These are phyloP conservation scores for Candida andamanensis DNA, from an alignment of 805 yeast species.

Conservation along the genomic window DNA sequence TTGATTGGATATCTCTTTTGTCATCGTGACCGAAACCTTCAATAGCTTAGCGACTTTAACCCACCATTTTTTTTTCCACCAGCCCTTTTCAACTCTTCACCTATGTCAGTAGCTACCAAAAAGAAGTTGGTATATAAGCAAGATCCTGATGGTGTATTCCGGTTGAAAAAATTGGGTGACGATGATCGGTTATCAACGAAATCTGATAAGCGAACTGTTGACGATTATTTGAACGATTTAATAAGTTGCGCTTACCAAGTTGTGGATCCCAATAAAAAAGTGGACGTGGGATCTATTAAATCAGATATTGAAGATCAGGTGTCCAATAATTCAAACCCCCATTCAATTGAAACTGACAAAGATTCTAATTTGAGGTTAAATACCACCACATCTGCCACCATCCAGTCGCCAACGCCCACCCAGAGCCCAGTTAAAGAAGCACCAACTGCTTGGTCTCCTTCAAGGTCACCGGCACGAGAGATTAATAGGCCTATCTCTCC, in stretches of 20 bases:
- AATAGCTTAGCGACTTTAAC: not conserved
- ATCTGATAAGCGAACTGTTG: constrained; percentile 17
- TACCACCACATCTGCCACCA: not conserved
- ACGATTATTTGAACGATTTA: constrained; percentile 26
- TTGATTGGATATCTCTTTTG: no score
- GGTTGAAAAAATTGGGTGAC: constrained; percentile 24
- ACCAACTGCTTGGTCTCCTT: no score
- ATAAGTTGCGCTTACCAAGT: constrained; percentile 27
- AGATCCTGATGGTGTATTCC: constrained; percentile 36
- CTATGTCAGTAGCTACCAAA: no score
- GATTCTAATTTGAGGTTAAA: not conserved
- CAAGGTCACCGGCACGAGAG: constrained; percentile 2
- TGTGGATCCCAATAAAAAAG: constrained; percentile 10
- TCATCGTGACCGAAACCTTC: not conserved
- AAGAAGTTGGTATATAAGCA: constrained; percentile 31
- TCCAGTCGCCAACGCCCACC: constrained; percentile 1
- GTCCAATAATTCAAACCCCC: not conserved
- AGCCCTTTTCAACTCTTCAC: not conserved
- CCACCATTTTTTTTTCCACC: not conserved
- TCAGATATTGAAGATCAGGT: not conserved
- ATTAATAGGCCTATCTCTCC: no score
- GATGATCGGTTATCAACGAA: constrained; percentile 10
- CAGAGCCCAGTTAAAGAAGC: constrained; percentile 2
- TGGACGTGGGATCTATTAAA: not conserved
- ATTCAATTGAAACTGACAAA: not conserved